Evolutionary conservation across 257 asterid genomes (phyloP), one percentile per base, ranked within the genome.

Genomic region (Ocimum tenuiflorum): DNA sequence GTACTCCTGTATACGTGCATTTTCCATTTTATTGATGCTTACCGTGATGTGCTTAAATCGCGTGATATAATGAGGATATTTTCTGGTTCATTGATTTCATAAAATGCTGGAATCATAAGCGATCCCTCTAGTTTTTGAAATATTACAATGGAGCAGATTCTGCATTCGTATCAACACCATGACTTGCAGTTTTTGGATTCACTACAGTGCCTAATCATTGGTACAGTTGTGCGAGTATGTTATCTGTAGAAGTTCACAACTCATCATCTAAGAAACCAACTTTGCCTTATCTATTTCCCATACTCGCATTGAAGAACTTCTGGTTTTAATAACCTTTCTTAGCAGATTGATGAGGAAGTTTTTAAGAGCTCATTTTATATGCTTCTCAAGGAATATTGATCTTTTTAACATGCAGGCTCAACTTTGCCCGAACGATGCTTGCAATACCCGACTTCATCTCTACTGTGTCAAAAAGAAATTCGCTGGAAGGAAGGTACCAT

Each of bases 391-490:
- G n/a, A n/a, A n/a, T n/a, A n/a, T n/a, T n/a, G n/a, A n/a, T n/a
- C n/a, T n/a, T n/a, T 42, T 47, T 50, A 41, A 31, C 39, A 68
- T 41, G 68, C 86, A 91, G 96, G 92, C 90, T 49, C 79, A 82
- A 56, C 71, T 71, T 49, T 91, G 98, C 78, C 79, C 53, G 19
- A 91, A 88, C 35, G 88, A 82, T 74, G 74, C 73, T n/a, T 91
- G 98, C 65, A 81, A 80, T 58, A 84, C 76, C 45, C 82, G 91
- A 51, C 82, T 86, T 27, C 98, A 91, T 76, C 74, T 15, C 1
- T 87, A 85, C 80, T 89, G 98, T 75, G 78, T 83, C 68, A 65
- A 74, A 75, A 80, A 84, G 86, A 88, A 85, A 72, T 88, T 85
- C 83, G 72, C 88, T 47, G 85, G 77, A 66, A 62, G 67, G 69